These are phyloP conservation scores for Glycine latifolia DNA, from an alignment of 306 rosid species.

Conservation along the genomic window DNA sequence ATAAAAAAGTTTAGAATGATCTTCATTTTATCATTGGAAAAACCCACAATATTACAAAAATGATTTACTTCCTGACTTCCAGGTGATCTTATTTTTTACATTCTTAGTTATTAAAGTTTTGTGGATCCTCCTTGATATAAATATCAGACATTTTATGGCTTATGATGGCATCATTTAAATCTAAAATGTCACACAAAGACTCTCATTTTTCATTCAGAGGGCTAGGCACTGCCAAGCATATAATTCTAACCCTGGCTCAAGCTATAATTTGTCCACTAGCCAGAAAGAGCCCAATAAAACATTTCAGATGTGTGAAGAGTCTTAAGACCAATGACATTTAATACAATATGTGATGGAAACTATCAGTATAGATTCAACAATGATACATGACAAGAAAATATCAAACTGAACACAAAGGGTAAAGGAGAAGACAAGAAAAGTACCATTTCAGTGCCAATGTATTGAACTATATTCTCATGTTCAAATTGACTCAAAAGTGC, in stretches of 20 bases:
- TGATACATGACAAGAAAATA: constrained; percentile 9
- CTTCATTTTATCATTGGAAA: neutral
- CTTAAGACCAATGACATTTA: constrained; percentile 10
- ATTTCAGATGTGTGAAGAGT: neutral
- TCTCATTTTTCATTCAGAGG: neutral
- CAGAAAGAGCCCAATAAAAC: neutral
- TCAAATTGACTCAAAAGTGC: constrained; percentile 79
- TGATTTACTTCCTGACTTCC: neutral
- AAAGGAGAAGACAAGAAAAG: constrained; percentile 5
- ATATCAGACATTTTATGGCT: constrained; percentile 15
- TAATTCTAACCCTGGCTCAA: constrained; percentile 18
- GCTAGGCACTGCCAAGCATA: neutral
- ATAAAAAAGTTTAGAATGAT: constrained; percentile 19
- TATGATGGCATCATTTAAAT: constrained; percentile 2
- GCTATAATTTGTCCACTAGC: neutral
- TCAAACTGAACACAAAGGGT: constrained; percentile 7
- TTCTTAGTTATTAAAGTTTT: constrained; percentile 15
- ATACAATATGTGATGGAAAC: constrained; percentile 23
- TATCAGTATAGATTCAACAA: constrained; percentile 21
- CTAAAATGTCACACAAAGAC: constrained; percentile 29
- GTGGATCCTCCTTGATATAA: constrained; percentile 6
- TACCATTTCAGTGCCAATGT: constrained; percentile 81
- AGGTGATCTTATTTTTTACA: constrained; percentile 7
- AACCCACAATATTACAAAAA: constrained; percentile 16
- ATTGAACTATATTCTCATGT: constrained; percentile 86